phyloP scores from a whole-genome alignment of 768 basidiomycete genomes.

The Agrocybe chaxingu region DNA sequence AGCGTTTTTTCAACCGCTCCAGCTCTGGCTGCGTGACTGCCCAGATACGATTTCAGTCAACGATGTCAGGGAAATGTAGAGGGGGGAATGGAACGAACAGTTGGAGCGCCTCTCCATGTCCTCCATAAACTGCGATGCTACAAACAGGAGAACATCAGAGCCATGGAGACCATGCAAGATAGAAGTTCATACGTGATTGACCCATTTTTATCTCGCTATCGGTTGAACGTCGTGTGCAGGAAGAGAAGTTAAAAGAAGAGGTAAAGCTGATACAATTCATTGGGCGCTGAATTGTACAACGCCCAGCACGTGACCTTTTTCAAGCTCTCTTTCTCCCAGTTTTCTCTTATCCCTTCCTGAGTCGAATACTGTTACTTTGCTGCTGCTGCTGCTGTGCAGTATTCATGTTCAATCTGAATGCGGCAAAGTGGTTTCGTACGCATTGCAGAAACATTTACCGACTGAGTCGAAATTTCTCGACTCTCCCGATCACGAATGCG shows the following conservation, averaged over 20 bases:
- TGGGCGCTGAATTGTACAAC: not conserved
- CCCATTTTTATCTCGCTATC: conserved; percentile 48
- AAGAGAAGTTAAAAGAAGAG: not conserved
- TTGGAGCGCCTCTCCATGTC: conserved; percentile 98
- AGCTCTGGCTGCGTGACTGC: conserved; percentile 93
- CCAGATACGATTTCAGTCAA: conserved; percentile 4
- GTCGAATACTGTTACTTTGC: too few relatives aligned
- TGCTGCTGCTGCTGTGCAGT: too few relatives aligned
- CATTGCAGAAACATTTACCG: not conserved
- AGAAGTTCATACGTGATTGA: conserved; percentile 65
- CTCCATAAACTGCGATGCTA: conserved; percentile 94
- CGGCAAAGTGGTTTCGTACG: too few relatives aligned
- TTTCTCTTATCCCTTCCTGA: too few relatives aligned
- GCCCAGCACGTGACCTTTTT: not conserved
- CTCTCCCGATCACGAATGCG: conserved; percentile 37
- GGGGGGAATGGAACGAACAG: conserved; percentile 58
- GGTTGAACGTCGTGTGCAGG: not conserved
- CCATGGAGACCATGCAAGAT: not conserved
- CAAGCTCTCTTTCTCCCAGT: too few relatives aligned
- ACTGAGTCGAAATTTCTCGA: conserved; percentile 4
- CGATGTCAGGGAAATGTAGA: conserved; percentile 11
- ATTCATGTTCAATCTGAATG: not conserved
- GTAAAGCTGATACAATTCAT: not conserved
- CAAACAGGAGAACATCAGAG: conserved; percentile 6
- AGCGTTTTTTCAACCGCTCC: conserved; percentile 95